Evolutionary conservation across 2,329 filamentous ascomycete genomes (phyloP).

Genomic region (Epichloe elymi): DNA sequence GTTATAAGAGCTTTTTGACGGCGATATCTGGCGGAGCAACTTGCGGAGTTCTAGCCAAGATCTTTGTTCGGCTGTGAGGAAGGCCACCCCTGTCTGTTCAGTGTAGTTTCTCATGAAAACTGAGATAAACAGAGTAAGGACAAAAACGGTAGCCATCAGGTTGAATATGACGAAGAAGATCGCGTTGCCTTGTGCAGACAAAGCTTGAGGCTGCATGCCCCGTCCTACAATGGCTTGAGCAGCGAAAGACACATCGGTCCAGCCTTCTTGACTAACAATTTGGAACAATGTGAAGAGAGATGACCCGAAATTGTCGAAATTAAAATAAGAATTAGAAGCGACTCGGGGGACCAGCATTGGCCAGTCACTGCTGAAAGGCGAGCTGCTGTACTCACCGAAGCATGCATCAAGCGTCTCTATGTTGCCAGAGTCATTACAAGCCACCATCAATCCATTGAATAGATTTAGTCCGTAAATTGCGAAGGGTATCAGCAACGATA

Average conservation of each 20-base stretch:
- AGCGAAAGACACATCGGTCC: constrained; percentile 83
- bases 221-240: constrained; percentile 69
- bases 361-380: constrained; percentile 65
- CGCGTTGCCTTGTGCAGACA: constrained; percentile 68
- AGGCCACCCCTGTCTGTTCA: constrained; percentile 94
- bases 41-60: constrained; percentile 95
- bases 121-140: constrained; percentile 92
- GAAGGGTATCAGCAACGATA: constrained; percentile 90
- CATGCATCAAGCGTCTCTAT: constrained; percentile 57
- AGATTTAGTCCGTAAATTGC: constrained; percentile 91
- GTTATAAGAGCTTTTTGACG: constrained; percentile 79
- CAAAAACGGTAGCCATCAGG: constrained; percentile 87
- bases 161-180: constrained; percentile 96
- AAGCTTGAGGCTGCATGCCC: constrained; percentile 57
- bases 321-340: constrained; percentile 70
- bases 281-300: constrained; percentile 95
- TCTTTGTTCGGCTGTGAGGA: constrained; percentile 85
- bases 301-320: constrained; percentile 90
- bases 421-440: constrained; percentile 55
- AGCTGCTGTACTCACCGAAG: constrained; percentile 66
- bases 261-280: constrained; percentile 97
- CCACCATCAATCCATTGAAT: constrained; percentile 68
- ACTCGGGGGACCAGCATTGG: constrained; percentile 64
- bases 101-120: constrained; percentile 99
- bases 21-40: constrained; percentile 79